Evolutionary conservation across 805 yeast species (phyloP).

Genomic region (Myxozyma neotropica): DNA sequence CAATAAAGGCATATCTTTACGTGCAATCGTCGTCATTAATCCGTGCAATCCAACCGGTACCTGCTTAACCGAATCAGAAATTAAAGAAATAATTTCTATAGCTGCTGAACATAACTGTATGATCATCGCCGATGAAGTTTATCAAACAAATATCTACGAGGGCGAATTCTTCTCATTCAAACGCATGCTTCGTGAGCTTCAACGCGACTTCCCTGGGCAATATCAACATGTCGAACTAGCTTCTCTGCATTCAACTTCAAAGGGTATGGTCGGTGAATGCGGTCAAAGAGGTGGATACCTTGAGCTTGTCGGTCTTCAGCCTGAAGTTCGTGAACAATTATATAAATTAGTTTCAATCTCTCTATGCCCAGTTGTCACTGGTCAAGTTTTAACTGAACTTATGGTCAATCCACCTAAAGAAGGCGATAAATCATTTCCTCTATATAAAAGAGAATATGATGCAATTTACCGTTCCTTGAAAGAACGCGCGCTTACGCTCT

Average conservation of each 20-base stretch:
- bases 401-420: slow-evolving; percentile 88
- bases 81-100: slow-evolving; percentile 68
- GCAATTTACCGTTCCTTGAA: slow-evolving; percentile 64
- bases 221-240: slow-evolving; percentile 82
- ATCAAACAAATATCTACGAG: slow-evolving; percentile 83
- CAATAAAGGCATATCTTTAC: slow-evolving; percentile 60
- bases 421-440: slow-evolving; percentile 74
- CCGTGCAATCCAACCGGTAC: slow-evolving; percentile 99
- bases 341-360: slow-evolving; percentile 88
- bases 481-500: slow-evolving; percentile 64
- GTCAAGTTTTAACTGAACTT: slow-evolving; percentile 89
- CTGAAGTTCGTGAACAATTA: slow-evolving; percentile 69
- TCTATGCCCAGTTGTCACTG: slow-evolving; percentile 91
- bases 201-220: slow-evolving; percentile 52
- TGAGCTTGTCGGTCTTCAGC: slow-evolving; percentile 83
- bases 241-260: slow-evolving; percentile 92
- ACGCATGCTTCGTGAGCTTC: slow-evolving; percentile 69
- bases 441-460: slow-evolving; percentile 63
- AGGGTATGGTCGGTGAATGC: slow-evolving; percentile 97
- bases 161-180: slow-evolving; percentile 77
- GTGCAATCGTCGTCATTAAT: slow-evolving; percentile 87
- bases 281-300: slow-evolving; percentile 99
- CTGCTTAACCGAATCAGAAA: slow-evolving; percentile 63
- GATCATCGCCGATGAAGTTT: slow-evolving; percentile 95
- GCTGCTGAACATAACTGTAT: slow-evolving; percentile 86